phyloP scores from a whole-genome alignment of 805 yeast genomes.

The Candida easanensis region DNA sequence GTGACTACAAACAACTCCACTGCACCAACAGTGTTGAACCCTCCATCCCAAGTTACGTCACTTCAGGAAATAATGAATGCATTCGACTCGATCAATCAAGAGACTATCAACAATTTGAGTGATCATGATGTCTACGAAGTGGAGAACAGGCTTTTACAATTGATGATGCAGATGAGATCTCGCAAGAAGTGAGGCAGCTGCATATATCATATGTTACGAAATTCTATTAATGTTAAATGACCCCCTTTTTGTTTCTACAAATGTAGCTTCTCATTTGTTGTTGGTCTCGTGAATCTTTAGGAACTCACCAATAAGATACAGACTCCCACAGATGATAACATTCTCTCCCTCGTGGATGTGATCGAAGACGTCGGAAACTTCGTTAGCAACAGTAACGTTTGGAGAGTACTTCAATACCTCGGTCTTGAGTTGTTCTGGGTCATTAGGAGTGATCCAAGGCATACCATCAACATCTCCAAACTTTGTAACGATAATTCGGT shows the following conservation, averaged over 20 bases:
- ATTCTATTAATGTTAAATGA: slow-evolving; percentile 2
- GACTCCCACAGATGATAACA: slow-evolving; percentile 65
- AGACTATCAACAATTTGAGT: slow-evolving; percentile 4
- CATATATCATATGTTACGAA: background rate
- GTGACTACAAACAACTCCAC: background rate
- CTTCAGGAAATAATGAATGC: background rate
- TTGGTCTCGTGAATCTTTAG: slow-evolving; percentile 34
- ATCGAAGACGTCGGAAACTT: slow-evolving; percentile 29
- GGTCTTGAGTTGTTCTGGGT: slow-evolving; percentile 25
- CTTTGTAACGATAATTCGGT: slow-evolving; percentile 56
- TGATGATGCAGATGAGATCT: slow-evolving; percentile 17
- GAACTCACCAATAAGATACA: slow-evolving; percentile 63
- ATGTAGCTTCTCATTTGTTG: background rate
- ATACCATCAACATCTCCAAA: slow-evolving; percentile 78
- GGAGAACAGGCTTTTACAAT: slow-evolving; percentile 10
- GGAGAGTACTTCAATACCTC: slow-evolving; percentile 27
- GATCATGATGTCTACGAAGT: slow-evolving; percentile 13
- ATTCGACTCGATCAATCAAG: slow-evolving; percentile 9
- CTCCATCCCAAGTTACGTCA: background rate
- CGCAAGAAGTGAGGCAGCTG: background rate
- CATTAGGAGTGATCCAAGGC: slow-evolving; percentile 83
- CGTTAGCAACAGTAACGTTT: slow-evolving; percentile 26
- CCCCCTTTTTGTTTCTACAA: background rate
- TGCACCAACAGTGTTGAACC: background rate
- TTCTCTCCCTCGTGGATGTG: slow-evolving; percentile 19